Base-by-base conservation (phyloP, 352 stramenopile genomes). In the Phytophthora multivora region DNA sequence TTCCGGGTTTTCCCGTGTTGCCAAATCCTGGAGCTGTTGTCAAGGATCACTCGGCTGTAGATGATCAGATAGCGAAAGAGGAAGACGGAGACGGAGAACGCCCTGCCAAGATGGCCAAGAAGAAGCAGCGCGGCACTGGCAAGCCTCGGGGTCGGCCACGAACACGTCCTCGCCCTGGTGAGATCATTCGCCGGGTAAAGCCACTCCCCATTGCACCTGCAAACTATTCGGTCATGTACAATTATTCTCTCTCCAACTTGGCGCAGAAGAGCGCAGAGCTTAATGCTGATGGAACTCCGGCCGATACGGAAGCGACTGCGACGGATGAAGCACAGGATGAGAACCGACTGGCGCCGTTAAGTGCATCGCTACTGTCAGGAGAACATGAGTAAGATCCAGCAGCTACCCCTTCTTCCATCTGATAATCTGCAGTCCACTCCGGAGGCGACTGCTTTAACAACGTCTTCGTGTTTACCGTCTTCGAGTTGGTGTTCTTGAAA, bases 191-290 rank as follows among this genome's bases (percentile, higher is more conserved):
- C n/a, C 82, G 82, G 8, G 73, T 78, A 28, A 93, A 93, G 63
- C 77, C 77, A 5, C 71, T 83, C 1, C 74, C 83, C 25, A 90
- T 93, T 56, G 84, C 84, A 0, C 84, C 84, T 15, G 84, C 84
- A 47, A 88, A 88, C 46, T 90, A 89, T 61, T 80, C 83, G 23
- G 75, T 87, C 51, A 88, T 92, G 79, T 86, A 91, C 65, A 86
- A 89, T 55, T 90, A 89, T 67, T 80, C 72, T 5, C 71, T 83
- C 9, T 79, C 75, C 9, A 80, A 73, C 31, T 53, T 89, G 52
- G 69, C 69, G 16, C 77, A 84, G 47, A 85, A 87, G 59, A 73
- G 67, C 28, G 63, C 69, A 3, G 82, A 91, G 57, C 63, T 80
- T 50, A 80, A 68, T 41, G 55, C 42, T 11, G 66, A 79, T 45